Percentiles rank a stretch among this genome's conserved stretches.
These are phyloP conservation scores for Kuraishia piskuri DNA, from an alignment of 805 yeast genomes.

Conservation along the genomic window DNA sequence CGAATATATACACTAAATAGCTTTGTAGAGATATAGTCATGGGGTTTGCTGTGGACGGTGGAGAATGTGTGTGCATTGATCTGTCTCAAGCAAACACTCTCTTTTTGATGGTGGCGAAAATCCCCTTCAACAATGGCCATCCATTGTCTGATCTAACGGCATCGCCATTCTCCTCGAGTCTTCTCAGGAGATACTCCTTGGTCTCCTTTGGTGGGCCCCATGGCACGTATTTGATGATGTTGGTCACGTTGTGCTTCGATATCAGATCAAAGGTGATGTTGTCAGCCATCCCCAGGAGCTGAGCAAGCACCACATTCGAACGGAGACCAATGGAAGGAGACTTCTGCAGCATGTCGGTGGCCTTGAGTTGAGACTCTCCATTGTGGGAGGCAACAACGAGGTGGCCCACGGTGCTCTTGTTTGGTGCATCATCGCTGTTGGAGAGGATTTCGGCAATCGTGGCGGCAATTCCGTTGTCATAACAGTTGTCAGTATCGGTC, in stretches of 20 bases:
- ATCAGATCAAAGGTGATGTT: constrained; percentile 72
- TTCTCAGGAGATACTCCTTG: constrained; percentile 78
- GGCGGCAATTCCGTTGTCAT: constrained; percentile 58
- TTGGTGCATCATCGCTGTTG: constrained; percentile 24
- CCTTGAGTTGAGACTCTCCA: constrained; percentile 63
- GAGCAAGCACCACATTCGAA: constrained; percentile 76
- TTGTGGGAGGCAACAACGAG: constrained; percentile 91
- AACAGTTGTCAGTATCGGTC: constrained; percentile 70
- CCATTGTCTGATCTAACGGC: constrained; percentile 83
- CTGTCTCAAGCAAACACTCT: constrained; percentile 23
- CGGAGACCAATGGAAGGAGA: constrained; percentile 20
- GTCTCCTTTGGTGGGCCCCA: constrained; percentile 98
- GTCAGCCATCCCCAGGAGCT: constrained; percentile 94
- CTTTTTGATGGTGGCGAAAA: constrained; percentile 25
- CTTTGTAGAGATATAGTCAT: background rate
- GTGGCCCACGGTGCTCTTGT: constrained; percentile 52
- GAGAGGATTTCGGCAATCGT: constrained; percentile 50
- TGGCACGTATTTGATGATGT: constrained; percentile 88
- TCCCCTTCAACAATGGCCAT: constrained; percentile 59
- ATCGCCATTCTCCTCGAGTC: constrained; percentile 94
- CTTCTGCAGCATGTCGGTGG: constrained; percentile 42
- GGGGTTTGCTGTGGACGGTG: too few species aligned
- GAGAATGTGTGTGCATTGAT: too few species aligned
- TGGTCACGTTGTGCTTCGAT: constrained; percentile 51
- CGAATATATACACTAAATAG: too few species aligned